These are phyloP conservation scores for Cucurbita argyrosperma DNA, from an alignment of 306 rosid species.

Conservation along the genomic window DNA sequence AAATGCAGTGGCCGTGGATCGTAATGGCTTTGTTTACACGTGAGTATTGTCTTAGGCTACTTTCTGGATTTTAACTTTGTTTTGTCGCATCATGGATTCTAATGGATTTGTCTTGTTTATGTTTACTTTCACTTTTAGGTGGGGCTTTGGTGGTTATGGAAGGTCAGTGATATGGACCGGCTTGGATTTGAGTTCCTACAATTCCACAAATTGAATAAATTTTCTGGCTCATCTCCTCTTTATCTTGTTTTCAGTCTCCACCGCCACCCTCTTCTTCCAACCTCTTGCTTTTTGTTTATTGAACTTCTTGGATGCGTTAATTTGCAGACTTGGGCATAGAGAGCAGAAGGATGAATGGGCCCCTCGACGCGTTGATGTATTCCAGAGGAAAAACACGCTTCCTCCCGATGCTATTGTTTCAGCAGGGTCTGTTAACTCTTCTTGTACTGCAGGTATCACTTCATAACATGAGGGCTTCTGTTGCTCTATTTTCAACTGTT, in stretches of 20 bases:
- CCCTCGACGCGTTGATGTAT: conserved; percentile 84
- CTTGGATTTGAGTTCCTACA: not conserved
- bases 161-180: conserved; percentile 36
- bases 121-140: conserved; percentile 32
- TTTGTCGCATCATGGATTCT: not conserved
- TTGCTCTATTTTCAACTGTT: not conserved
- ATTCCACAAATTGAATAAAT: not conserved
- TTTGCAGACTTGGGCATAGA: conserved; percentile 85
- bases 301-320: conserved; percentile 2
- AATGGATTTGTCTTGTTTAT: not conserved
- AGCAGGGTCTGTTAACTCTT: conserved; percentile 78
- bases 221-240: not conserved
- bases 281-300: not conserved
- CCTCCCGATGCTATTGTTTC: conserved; percentile 79
- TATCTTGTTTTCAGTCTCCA: not conserved
- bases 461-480: not conserved
- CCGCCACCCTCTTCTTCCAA: not conserved
- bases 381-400: conserved; percentile 50
- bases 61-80: not conserved
- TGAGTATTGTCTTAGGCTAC: conserved; percentile 27
- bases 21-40: conserved; percentile 85
- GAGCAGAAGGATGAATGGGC: conserved; percentile 98
- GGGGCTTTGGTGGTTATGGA: conserved; percentile 99
- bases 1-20: conserved; percentile 76
- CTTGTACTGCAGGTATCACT: conserved; percentile 81